Evolutionary conservation across 352 stramenopile genomes (phyloP), one percentile per base, ranked within the genome.

Genomic region (Blastocystis sp.): DNA sequence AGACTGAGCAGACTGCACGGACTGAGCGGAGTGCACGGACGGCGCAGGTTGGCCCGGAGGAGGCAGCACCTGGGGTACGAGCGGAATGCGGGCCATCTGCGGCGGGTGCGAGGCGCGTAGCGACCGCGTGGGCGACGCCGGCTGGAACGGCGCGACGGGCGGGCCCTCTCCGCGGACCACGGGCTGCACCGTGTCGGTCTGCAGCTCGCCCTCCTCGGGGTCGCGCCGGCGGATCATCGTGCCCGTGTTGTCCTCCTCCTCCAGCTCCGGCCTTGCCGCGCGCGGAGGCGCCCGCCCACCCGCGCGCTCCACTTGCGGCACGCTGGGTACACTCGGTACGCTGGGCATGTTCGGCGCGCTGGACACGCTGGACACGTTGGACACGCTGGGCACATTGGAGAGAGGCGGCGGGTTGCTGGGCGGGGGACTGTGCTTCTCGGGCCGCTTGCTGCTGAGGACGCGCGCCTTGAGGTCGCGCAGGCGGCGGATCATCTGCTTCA

Each of bases 401-500:
- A 34, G 28, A 34, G 28, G 28, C 28, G 28, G 28, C 28, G 28
- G 28, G 28, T 34, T 34, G 28, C 28, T 34, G 28, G 28, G 14
- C 24, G 38, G 43, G 0, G 65, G 65, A 43, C 11, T 42, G 38
- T 14, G 24, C 14, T 14, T 21, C 24, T 76, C 52, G 14, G 17
- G 17, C 38, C 19, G 24, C 14, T 43, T 34, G 28, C 28, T 76
- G 65, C 19, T 52, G 24, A 28, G n/a, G 10, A 52, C n/a, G 19
- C 24, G n/a, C 14, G 24, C 63, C 52, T 61, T 43, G 17, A n/a
- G 6, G 19, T 79, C 24, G 42, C 69, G 69, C 14, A 79, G 52
- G 14, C 69, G 69, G 14, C 2, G 17, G 9, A 79, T 61, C 69
- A 79, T 79, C 19, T 61, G 17, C 14, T 60, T 79, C 40, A 79